Percentiles rank a stretch among this genome's conserved stretches.
Evolutionary conservation across 192 early-diverging fungal genomes (phyloP).

Genomic region (Ramicandelaber brevisporus): DNA sequence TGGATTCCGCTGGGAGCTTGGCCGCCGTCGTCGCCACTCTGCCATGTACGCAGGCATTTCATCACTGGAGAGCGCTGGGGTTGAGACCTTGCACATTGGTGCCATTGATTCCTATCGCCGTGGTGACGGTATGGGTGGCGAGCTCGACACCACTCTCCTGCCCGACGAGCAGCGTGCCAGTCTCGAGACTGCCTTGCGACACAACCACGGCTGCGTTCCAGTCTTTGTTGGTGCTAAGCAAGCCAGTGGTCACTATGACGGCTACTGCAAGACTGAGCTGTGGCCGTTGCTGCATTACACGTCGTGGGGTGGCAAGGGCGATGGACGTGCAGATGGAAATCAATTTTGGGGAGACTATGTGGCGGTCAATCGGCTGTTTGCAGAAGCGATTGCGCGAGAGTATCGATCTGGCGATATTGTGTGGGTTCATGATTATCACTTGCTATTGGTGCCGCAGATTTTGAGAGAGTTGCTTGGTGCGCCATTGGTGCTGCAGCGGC

Average conservation of each 20-base stretch:
- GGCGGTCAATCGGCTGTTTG: conserved; percentile 54
- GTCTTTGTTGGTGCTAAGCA: conserved; percentile 49
- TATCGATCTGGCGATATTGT: conserved; percentile 54
- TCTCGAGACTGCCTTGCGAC: conserved; percentile 23
- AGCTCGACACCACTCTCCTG: conserved; percentile 21
- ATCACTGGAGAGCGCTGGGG: conserved; percentile 25
- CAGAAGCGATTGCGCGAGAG: conserved; percentile 34
- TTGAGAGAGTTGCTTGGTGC: conserved; percentile 45
- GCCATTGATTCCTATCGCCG: conserved; percentile 33
- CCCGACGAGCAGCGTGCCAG: conserved; percentile 19
- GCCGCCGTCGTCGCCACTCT: conserved; percentile 49
- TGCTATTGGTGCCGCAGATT: conserved; percentile 76
- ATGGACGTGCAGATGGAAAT: conserved; percentile 33
- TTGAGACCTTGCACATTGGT: conserved; percentile 45
- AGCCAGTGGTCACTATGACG: conserved; percentile 75
- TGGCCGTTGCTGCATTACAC: conserved; percentile 95
- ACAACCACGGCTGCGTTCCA: conserved; percentile 32
- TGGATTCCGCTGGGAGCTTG: conserved; percentile 21
- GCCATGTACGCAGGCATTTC: conserved; percentile 70
- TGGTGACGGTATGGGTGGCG: conserved; percentile 29
- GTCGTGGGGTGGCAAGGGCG: conserved; percentile 49
- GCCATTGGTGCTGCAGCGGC: conserved; percentile 23
- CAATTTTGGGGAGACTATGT: conserved; percentile 57
- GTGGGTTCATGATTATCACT: conserved; percentile 93
- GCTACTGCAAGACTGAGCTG: conserved; percentile 89